Conservation (phyloP, 139 green algal genomes). For the Auxenochlorella pyrenoidosa region DNA sequence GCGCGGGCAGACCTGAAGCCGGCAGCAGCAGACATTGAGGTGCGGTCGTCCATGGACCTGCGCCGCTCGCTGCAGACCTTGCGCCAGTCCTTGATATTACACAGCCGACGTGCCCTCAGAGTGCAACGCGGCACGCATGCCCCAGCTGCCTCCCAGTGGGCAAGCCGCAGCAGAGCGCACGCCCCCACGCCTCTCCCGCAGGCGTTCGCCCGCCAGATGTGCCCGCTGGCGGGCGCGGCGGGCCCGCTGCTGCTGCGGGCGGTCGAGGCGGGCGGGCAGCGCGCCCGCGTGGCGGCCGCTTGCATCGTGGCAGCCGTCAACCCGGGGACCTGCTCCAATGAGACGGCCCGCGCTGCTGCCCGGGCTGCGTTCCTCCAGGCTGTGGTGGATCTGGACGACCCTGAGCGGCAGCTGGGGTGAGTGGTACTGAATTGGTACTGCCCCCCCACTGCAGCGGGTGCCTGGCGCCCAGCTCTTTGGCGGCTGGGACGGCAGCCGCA, state of each 20-base stretch:
- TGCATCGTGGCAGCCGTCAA: not conserved
- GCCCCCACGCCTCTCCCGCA: not conserved
- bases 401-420: not conserved
- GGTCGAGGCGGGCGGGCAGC: not conserved
- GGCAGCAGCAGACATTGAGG: no score
- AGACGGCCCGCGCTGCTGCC: not conserved
- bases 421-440: not conserved
- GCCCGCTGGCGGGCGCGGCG: not conserved
- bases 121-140: no score
- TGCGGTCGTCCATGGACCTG: no score
- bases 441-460: no score
- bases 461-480: no score
- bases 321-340: not conserved
- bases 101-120: no score
- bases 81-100: no score
- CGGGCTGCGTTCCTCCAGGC: not conserved
- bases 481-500: no score
- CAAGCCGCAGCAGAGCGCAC: no score
- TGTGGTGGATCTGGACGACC: not conserved
- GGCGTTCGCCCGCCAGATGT: not conserved
- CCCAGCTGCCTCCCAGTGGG: no score
- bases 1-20: no score
- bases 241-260: not conserved
- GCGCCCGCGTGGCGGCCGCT: not conserved
- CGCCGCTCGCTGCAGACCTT: no score